Base-by-base conservation (phyloP, 2,329 filamentous ascomycete species). In the Penicillium sp. region DNA sequence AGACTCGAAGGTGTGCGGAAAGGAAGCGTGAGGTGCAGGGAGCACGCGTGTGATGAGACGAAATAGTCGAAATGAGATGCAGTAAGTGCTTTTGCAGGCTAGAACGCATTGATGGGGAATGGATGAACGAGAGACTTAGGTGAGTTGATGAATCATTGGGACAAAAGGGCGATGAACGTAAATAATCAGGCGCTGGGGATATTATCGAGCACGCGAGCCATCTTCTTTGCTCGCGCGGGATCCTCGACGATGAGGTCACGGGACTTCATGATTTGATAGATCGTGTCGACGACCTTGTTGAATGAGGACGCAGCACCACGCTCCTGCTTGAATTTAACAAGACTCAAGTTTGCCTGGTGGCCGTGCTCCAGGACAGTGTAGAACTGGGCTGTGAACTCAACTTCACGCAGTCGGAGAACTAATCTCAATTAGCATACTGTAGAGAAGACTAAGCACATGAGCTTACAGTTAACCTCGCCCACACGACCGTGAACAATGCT, bases 291-390 rank as follows among this genome's bases (percentile, higher is more conserved):
- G 10, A 96, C 90, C 69, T 86, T 87, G 71, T 91, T 84, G 77
- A 98, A 96, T 65, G 90, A 95, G 67, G 89, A 95, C 37, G 91
- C 92, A 1, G 93, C 93, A n/a, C 93, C 95, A 56, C 88, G 88
- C 70, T 95, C 91, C 70, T 97, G 93, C 1, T 90, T 93, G 72
- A 97, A 91, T 35, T 91, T 88, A 29, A 90, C 86, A 62, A 97
- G 86, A 72, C 89, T 90, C 53, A 97, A 82, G 47, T 88, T 88
- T 46, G 86, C 87, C 62, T 86, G 87, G 67, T 85, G 88, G 48
- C 90, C 90, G 69, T 95, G 90, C 76, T 96, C 90, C 60, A 96
- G 89, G 37, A 96, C 89, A 1, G 89, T 91, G 78, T 96, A 96
- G 59, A 97, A 84, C 72, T 97, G 91, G 37, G 88, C 86, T 16